Conservation (phyloP, 73 alveolate genomes). For the Paramecium sonneborni region DNA sequence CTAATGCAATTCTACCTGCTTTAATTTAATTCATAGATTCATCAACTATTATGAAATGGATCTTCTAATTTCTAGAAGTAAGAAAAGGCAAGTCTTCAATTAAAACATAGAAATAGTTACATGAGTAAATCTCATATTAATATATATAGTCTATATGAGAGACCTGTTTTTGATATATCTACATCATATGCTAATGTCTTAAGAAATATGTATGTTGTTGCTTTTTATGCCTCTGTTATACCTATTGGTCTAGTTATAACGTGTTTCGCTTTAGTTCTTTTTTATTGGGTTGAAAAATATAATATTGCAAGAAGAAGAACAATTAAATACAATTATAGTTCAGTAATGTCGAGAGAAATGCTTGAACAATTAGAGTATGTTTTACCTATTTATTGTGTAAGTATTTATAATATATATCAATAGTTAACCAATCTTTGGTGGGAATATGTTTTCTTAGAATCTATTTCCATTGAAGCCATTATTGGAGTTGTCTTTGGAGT, state of each 20-base stretch:
- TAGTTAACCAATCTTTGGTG: slow-evolving; percentile 30
- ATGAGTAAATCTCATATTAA: background rate
- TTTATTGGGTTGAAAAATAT: slow-evolving; percentile 65
- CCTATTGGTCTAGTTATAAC: slow-evolving; percentile 56
- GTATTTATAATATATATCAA: background rate
- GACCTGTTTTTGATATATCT: slow-evolving; percentile 59
- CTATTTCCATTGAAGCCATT: background rate
- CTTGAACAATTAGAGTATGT: slow-evolving; percentile 58
- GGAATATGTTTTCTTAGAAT: slow-evolving; percentile 28
- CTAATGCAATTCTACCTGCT: slow-evolving; percentile 55
- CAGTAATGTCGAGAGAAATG: slow-evolving; percentile 60
- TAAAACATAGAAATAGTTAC: slow-evolving; percentile 30
- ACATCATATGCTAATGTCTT: slow-evolving; percentile 45
- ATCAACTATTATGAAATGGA: slow-evolving; percentile 26
- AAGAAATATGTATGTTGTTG: slow-evolving; percentile 62
- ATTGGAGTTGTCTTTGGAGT: slow-evolving; percentile 14
- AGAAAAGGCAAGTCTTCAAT: background rate
- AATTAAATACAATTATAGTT: slow-evolving; percentile 39
- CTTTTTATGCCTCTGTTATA: slow-evolving; percentile 58
- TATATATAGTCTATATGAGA: slow-evolving; percentile 39
- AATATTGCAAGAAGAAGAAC: slow-evolving; percentile 64
- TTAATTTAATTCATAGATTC: background rate
- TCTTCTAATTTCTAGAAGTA: background rate
- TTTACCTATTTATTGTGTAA: slow-evolving; percentile 58
- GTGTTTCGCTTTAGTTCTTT: slow-evolving; percentile 27